These are phyloP conservation scores for Aphanomyces stellatus DNA, from an alignment of 352 stramenopile species.

Conservation along the genomic window DNA sequence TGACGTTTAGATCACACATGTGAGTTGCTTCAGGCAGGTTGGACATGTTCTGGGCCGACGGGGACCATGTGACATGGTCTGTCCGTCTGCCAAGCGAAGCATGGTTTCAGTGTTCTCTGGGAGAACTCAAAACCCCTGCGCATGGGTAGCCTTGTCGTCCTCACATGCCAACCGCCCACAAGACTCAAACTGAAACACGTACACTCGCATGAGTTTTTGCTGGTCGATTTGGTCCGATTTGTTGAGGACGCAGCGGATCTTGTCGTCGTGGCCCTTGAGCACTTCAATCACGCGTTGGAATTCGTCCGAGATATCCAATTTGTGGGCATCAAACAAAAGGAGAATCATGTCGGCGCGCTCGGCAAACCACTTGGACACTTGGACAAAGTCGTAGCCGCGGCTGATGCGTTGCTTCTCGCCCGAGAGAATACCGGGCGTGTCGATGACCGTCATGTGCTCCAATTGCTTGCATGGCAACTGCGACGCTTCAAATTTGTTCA, in stretches of 20 bases:
- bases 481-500: conserved; percentile 96
- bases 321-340: conserved; percentile 99
- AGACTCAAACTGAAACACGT: conserved; percentile 12
- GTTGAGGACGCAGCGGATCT: conserved; percentile 98
- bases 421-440: conserved; percentile 97
- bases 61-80: too few relatives aligned
- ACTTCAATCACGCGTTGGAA: conserved; percentile 97
- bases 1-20: too few relatives aligned
- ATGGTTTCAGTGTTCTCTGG: conserved; percentile 17
- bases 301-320: conserved; percentile 99
- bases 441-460: conserved; percentile 94
- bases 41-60: not conserved
- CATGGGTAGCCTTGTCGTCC: conserved; percentile 23
- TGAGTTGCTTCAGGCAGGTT: too few relatives aligned
- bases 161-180: not conserved
- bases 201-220: conserved; percentile 96
- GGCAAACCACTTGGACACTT: conserved; percentile 89
- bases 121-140: conserved; percentile 37
- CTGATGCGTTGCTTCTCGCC: conserved; percentile 97
- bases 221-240: conserved; percentile 98
- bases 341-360: conserved; percentile 97
- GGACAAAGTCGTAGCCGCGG: conserved; percentile 95
- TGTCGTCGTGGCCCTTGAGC: conserved; percentile 95
- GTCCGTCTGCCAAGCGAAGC: not conserved
- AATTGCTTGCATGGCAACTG: conserved; percentile 92